Conservation (phyloP, 1,284 basidiomycete species). For the Sanghuangporus weigelae region DNA sequence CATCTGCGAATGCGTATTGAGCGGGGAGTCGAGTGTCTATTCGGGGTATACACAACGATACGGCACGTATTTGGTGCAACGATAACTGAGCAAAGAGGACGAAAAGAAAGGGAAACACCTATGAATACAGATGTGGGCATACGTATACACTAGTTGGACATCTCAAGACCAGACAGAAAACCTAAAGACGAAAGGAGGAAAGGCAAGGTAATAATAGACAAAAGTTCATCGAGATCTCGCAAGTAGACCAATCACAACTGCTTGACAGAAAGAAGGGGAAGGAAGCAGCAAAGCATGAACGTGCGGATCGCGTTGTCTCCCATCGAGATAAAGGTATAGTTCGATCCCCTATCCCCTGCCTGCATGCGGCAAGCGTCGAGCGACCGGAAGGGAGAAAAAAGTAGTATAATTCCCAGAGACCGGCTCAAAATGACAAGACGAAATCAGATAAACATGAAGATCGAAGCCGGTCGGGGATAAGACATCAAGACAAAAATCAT, state of each 20-base stretch:
- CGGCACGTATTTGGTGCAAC: background rate
- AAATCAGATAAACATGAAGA: background rate
- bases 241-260: background rate
- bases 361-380: background rate
- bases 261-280: conserved; percentile 2
- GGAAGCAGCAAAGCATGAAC: background rate
- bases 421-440: background rate
- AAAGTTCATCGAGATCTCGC: background rate
- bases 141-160: background rate
- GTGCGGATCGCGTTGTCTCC: background rate
- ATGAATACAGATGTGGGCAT: conserved; percentile 1
- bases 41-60: background rate
- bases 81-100: background rate
- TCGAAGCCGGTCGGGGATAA: background rate
- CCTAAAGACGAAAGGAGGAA: background rate
- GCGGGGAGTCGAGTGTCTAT: background rate
- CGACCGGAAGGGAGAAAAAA: background rate
- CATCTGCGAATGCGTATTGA: background rate
- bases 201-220: background rate
- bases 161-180: background rate
- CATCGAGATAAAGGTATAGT: conserved; percentile 7
- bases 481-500: background rate
- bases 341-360: conserved; percentile 1
- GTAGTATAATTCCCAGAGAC: background rate
- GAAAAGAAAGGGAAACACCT: background rate